These are phyloP conservation scores for Chlorokybus atmophyticus DNA, from an alignment of 139 green algal species.

Conservation along the genomic window DNA sequence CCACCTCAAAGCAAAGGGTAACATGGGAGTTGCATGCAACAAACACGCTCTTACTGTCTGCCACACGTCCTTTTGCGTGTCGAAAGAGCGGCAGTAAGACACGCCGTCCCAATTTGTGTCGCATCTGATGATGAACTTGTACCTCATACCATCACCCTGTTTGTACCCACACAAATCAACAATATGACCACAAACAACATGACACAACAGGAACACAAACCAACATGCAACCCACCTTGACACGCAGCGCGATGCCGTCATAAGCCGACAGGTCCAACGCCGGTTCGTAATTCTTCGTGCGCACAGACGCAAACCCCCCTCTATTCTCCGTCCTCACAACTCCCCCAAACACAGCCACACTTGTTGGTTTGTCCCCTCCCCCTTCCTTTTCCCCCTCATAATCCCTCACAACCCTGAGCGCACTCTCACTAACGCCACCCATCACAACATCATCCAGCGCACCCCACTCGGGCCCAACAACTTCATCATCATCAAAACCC, in stretches of 20 bases:
- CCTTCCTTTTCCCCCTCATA: no score
- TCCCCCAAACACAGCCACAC: constrained; percentile 39
- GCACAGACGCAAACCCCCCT: constrained; percentile 61
- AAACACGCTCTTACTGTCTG: constrained; percentile 19
- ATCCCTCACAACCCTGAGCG: constrained; percentile 30
- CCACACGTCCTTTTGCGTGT: constrained; percentile 42
- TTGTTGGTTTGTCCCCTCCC: neutral
- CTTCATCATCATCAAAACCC: no score
- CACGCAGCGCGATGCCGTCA: constrained; percentile 52
- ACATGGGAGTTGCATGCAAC: no score
- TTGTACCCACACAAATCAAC: neutral
- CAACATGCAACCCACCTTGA: constrained; percentile 25
- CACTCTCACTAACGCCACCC: constrained; percentile 58
- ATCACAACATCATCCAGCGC: constrained; percentile 92
- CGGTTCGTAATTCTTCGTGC: constrained; percentile 66
- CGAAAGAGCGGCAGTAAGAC: constrained; percentile 61
- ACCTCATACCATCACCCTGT: constrained; percentile 45
- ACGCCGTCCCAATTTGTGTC: constrained; percentile 69
- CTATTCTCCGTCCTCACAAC: constrained; percentile 65
- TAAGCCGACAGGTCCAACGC: constrained; percentile 51
- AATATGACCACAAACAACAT: no score
- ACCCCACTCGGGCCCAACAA: constrained; percentile 49
- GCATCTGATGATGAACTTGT: constrained; percentile 75
- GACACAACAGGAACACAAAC: neutral
- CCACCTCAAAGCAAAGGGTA: neutral